A percentile compares a stretch with the other conserved stretches of the same genome.
These are phyloP conservation scores for Lepidium sativum DNA, from an alignment of 345 rosid genomes.

Conservation along the genomic window DNA sequence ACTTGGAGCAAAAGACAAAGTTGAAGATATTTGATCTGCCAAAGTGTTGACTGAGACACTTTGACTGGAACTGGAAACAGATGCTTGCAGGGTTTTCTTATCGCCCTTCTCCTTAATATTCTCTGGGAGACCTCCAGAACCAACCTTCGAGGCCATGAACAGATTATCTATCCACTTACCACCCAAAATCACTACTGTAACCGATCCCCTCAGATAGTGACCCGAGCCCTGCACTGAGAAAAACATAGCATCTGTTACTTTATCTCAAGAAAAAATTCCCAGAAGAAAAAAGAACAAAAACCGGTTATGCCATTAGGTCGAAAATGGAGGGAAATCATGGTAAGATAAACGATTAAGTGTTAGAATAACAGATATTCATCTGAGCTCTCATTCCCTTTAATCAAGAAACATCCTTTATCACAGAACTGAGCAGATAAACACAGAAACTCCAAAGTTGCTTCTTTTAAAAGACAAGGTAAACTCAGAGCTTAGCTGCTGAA, in stretches of 20 bases:
- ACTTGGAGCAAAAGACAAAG: constrained; percentile 35
- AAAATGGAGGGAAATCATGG: neutral
- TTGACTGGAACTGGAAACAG: constrained; percentile 7
- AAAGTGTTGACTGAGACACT: constrained; percentile 21
- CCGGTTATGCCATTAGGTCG: neutral
- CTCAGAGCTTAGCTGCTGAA: neutral
- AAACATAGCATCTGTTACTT: constrained; percentile 7
- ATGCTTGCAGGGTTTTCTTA: constrained; percentile 33
- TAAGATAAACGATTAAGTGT: neutral
- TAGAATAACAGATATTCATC: neutral
- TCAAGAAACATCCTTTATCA: neutral
- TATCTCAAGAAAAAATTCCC: neutral
- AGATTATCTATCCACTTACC: constrained; percentile 29
- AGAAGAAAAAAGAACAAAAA: neutral
- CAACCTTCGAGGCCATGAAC: constrained; percentile 51
- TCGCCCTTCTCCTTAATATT: constrained; percentile 28
- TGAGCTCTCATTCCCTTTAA: neutral
- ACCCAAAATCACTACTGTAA: constrained; percentile 14
- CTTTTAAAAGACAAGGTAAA: neutral
- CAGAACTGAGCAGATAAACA: neutral
- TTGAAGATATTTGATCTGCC: constrained; percentile 37
- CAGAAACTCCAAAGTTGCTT: neutral
- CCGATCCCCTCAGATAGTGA: constrained; percentile 13
- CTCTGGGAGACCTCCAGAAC: constrained; percentile 34
- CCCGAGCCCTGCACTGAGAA: constrained; percentile 4